These are phyloP conservation scores for Chlorophyllum brunneum DNA, from an alignment of 768 basidiomycete genomes.

Conservation along the genomic window DNA sequence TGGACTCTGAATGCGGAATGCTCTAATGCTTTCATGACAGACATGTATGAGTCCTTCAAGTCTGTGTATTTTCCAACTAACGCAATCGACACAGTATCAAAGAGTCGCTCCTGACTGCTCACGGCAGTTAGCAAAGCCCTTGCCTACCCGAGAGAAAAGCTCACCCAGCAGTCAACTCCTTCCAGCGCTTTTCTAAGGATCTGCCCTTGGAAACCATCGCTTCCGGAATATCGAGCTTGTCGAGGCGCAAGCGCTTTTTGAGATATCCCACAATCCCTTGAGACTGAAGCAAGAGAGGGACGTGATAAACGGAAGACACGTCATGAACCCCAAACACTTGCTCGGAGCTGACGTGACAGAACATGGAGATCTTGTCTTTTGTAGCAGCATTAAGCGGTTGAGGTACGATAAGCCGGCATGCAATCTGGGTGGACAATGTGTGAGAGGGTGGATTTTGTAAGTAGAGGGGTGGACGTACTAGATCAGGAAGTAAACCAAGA, in stretches of 20 bases:
- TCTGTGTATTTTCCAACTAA: conserved; percentile 98
- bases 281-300: conserved; percentile 85
- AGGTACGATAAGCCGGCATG: conserved; percentile 81
- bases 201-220: conserved; percentile 59
- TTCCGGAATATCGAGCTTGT: conserved; percentile 46
- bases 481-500: conserved; percentile 86
- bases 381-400: conserved; percentile 80
- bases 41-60: conserved; percentile 98
- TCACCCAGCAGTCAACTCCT: conserved; percentile 75
- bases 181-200: conserved; percentile 75
- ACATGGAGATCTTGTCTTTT: conserved; percentile 97
- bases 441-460: not conserved
- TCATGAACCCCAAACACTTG: conserved; percentile 96
- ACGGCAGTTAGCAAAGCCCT: not conserved
- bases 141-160: conserved; percentile 15
- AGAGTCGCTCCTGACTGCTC: conserved; percentile 86
- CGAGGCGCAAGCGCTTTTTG: conserved; percentile 74
- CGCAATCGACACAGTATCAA: conserved; percentile 84
- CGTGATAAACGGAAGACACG: conserved; percentile 95
- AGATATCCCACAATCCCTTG: conserved; percentile 92
- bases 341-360: conserved; percentile 89
- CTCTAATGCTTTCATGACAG: conserved; percentile 93
- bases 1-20: conserved; percentile 94
- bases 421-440: conserved; percentile 55
- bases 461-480: conserved; percentile 48